Conservation (phyloP, 805 yeast genomes). For the Hanseniaspora singularis region DNA sequence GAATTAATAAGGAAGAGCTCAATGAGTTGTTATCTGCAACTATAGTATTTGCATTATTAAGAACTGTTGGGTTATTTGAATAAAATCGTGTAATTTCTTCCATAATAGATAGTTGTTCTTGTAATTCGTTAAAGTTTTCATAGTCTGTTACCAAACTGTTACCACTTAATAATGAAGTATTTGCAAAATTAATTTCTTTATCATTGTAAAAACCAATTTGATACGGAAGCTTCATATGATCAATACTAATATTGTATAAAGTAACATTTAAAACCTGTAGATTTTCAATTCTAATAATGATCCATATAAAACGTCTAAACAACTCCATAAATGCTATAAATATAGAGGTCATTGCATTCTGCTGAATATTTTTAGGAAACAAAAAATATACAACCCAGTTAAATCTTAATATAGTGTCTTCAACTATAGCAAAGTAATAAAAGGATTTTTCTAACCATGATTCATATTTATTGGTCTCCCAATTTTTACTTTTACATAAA, state of each 20-base stretch:
- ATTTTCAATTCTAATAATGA: constrained; percentile 85
- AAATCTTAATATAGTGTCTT: constrained; percentile 65
- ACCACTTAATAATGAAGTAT: no score
- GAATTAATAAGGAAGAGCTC: constrained; percentile 1
- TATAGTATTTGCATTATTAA: neutral
- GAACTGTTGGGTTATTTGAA: constrained; percentile 5
- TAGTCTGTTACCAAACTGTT: constrained; percentile 1
- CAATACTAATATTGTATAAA: constrained; percentile 69
- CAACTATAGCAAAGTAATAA: constrained; percentile 63
- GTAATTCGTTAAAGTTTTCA: neutral
- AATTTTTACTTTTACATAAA: constrained; percentile 35
- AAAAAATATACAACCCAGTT: constrained; percentile 87
- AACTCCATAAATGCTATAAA: constrained; percentile 73
- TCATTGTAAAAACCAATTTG: constrained; percentile 32
- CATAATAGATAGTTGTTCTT: constrained; percentile 14
- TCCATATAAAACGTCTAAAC: constrained; percentile 76
- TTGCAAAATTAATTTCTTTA: no score
- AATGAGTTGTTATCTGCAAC: neutral
- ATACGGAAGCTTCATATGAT: constrained; percentile 74
- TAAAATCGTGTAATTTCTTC: constrained; percentile 10
- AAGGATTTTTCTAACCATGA: constrained; percentile 29
- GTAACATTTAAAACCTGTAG: constrained; percentile 89
- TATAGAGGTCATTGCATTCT: constrained; percentile 78
- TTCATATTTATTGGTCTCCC: constrained; percentile 27
- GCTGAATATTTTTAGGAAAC: constrained; percentile 65